Evolutionary conservation across 768 basidiomycete genomes (phyloP), one percentile per base, ranked within the genome.

Genomic region (Lactifluus subvellereus): DNA sequence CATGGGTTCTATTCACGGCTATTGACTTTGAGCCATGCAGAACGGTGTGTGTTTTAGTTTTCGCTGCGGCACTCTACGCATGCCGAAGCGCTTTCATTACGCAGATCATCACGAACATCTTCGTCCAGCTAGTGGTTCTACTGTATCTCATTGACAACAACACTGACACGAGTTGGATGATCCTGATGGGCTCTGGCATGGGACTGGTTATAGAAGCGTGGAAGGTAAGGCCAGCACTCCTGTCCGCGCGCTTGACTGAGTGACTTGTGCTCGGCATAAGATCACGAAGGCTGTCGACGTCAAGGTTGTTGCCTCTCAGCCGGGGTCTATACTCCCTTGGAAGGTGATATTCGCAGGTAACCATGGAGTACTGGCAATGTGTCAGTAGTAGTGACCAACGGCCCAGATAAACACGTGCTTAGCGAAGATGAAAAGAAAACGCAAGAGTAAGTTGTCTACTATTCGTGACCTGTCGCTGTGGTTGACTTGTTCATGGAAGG

Each of bases 101-200:
- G 27, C 55, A 82, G 82, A 89, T 99, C 68, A 72, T 98, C 68
- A 91, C 93, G 43, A 99, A 98, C 73, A 92, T 95, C 66, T 85
- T 98, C 72, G 89, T 94, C n/a, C 91, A 95, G 78, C 73, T 89
- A 33, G 79, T 98, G 69, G 87, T 97, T 69, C 78, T 96, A 37
- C 80, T 98, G 20, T 98, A 97, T 75, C 87, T 98, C 68, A 86
- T 95, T 69, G 95, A 97, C 77, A 95, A 94, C 73, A 92, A 91
- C 68, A 87, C 91, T 57, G 91, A 98, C 72, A 99, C 96, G 35
- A 93, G 88, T 70, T 96, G 92, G 89, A 98, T 98, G 92, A 98
- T 98, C 73, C 81, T 98, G 30, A 82, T 94, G 73, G 87, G 89
- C 4, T 91, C 89, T 59, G 91, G 90, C 10, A 82, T 85, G 72